A percentile compares a stretch with the other conserved stretches of the same genome.
phyloP scores from a whole-genome alignment of 495 filamentous ascomycete species.

The Penicillium cosmopolitanum region DNA sequence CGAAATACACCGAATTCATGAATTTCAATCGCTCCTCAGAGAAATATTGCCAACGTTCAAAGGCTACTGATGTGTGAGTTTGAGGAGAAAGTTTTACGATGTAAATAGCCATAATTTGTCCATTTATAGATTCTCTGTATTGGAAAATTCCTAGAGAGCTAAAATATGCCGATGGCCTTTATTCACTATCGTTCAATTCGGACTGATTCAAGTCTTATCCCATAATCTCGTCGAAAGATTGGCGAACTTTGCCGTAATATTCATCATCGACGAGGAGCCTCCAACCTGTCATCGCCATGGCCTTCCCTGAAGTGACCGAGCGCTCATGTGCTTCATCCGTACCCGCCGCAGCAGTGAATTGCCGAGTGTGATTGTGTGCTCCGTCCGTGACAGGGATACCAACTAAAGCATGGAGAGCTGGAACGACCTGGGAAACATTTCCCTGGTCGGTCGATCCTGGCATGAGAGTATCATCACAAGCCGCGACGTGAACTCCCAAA shows the following conservation, averaged over 20 bases:
- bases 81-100: too few species aligned
- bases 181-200: too few species aligned
- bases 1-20: not conserved
- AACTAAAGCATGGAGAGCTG: constrained; percentile 63
- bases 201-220: not conserved
- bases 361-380: constrained; percentile 60
- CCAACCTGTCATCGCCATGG: constrained; percentile 54
- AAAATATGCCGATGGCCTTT: too few species aligned
- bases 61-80: too few species aligned
- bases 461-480: constrained; percentile 50
- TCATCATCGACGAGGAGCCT: constrained; percentile 53
- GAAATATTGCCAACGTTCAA: not conserved
- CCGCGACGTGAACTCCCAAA: constrained; percentile 49
- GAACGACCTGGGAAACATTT: constrained; percentile 66
- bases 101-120: too few species aligned
- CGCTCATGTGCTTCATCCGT: constrained; percentile 55
- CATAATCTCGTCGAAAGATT: not conserved
- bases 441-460: constrained; percentile 56
- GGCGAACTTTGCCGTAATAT: constrained; percentile 34
- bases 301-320: constrained; percentile 58
- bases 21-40: not conserved
- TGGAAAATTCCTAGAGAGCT: too few species aligned
- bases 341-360: constrained; percentile 60
- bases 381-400: constrained; percentile 51
- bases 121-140: too few species aligned